phyloP scores from a whole-genome alignment of 139 green algal species.

The Auxenochlorella protothecoides region DNA sequence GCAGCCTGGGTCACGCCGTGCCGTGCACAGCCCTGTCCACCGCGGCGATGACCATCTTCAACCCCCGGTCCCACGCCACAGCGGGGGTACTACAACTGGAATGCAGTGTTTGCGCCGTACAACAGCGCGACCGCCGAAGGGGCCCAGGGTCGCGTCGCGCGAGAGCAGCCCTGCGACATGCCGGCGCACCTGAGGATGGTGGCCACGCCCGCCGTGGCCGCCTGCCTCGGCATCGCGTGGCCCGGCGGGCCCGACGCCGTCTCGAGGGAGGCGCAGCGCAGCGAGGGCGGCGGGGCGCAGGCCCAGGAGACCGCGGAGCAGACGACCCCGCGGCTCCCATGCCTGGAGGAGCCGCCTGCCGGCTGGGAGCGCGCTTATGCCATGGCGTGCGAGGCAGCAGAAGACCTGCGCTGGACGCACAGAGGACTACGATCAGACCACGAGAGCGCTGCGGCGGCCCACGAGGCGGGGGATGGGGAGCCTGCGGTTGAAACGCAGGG shows the following conservation, averaged over 20 bases:
- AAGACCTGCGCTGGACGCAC: constrained; percentile 10
- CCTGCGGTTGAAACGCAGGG: background rate
- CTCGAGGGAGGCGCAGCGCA: background rate
- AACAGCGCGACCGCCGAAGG: constrained; percentile 2
- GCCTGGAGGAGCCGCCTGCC: background rate
- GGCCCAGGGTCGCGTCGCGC: background rate
- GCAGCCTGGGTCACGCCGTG: too few relatives aligned
- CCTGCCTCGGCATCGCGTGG: constrained; percentile 1
- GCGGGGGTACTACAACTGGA: constrained; percentile 24
- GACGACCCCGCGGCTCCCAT: background rate
- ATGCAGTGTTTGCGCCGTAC: constrained; percentile 13
- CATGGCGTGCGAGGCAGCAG: background rate
- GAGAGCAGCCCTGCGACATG: background rate
- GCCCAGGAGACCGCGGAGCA: background rate
- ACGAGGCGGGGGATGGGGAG: background rate
- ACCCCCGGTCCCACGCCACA: constrained; percentile 1
- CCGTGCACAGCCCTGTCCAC: background rate
- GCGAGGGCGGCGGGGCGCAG: background rate
- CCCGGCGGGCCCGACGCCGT: too few relatives aligned
- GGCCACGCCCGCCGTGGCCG: constrained; percentile 11
- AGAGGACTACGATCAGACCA: constrained; percentile 2
- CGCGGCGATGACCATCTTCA: background rate
- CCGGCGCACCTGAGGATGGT: constrained; percentile 27
- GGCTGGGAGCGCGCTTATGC: background rate
- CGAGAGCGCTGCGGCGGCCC: background rate